Evolutionary conservation across 352 stramenopile genomes (phyloP).

Genomic region (Phytophthora parvispora): DNA sequence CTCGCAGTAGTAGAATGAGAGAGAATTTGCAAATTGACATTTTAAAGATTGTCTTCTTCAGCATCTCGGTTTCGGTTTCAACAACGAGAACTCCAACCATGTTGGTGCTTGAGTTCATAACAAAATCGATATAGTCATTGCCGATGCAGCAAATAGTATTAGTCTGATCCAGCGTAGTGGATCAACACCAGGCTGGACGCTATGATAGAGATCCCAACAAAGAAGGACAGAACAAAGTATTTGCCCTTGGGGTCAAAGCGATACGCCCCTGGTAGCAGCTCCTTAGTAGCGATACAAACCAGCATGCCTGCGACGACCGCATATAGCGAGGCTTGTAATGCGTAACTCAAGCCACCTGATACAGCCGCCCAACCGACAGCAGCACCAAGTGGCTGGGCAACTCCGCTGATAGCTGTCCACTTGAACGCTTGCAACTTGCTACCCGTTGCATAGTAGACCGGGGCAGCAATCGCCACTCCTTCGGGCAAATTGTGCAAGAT

Average conservation of each 20-base stretch:
- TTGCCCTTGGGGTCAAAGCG: slow-evolving; percentile 90
- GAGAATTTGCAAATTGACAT: neutral
- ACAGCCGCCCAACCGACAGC: slow-evolving; percentile 69
- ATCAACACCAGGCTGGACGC: slow-evolving; percentile 91
- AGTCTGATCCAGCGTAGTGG: slow-evolving; percentile 64
- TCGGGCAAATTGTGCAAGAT: slow-evolving; percentile 98
- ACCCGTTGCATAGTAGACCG: slow-evolving; percentile 97
- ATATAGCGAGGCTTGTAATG: slow-evolving; percentile 93
- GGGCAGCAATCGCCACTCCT: slow-evolving; percentile 95
- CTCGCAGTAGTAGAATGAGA: neutral
- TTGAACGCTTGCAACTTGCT: slow-evolving; percentile 93
- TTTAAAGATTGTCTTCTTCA: too few species aligned
- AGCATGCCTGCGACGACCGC: slow-evolving; percentile 94
- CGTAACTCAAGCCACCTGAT: slow-evolving; percentile 56
- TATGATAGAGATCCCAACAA: slow-evolving; percentile 91
- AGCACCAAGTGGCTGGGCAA: slow-evolving; percentile 93
- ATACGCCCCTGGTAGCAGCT: slow-evolving; percentile 93
- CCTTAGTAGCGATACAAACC: slow-evolving; percentile 92
- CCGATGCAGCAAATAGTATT: slow-evolving; percentile 3
- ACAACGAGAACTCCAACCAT: neutral
- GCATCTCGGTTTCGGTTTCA: too few species aligned
- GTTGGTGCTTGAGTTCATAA: too few species aligned
- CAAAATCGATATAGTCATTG: too few species aligned
- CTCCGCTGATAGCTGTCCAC: slow-evolving; percentile 91
- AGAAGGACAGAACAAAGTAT: slow-evolving; percentile 88